Base-by-base conservation (phyloP, 139 green algal species). In the Pleodorina starrii region DNA sequence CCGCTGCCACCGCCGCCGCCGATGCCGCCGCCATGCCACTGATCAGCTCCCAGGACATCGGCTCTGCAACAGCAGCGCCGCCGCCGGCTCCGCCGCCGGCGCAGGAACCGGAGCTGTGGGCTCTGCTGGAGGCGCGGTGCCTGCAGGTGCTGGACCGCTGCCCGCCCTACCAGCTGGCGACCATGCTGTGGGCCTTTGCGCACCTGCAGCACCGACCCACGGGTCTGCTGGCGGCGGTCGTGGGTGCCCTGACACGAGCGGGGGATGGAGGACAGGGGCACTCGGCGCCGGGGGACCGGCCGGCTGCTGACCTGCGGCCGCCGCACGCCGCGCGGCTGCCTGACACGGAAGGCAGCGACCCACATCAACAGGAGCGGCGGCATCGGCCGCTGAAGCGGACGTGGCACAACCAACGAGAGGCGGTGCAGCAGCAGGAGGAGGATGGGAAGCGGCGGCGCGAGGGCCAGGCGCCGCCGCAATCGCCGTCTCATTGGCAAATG, bases 101-200 rank as follows among this genome's bases (percentile, higher is more conserved):
- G 54, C 54, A 66, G 6, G 63, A 73, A 38, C 5, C 63, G 35
- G 68, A 76, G 68, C 68, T 50, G 35, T 35, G 50, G 77, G 23
- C n/a, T 4, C 50, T 71, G 17, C 48, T 84, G 32, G 76, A 84
- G 76, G n/a, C 2, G 2, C 76, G 76, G 1, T 84, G 76, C 23
- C 6, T 84, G 32, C 19, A n/a, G n/a, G 32, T 84, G 48, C 32
- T 84, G 76, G 48, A 48, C 19, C 1, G 7, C n/a, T 63, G 7
- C 6, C 32, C 32, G 35, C 35, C 76, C 3, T 71, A 84, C 76
- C 76, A 84, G 76, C 3, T 84, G 76, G 76, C 50, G 27, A 84
- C 76, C 35, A 48, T 71, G 76, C 14, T 84, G 76, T 84, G 76
- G 76, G 48, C 14, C 32, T 84, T 69, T 17, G 51, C 76, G 6